Base-by-base conservation (phyloP, 768 basidiomycete genomes). In the Solioccasus polychromus region DNA sequence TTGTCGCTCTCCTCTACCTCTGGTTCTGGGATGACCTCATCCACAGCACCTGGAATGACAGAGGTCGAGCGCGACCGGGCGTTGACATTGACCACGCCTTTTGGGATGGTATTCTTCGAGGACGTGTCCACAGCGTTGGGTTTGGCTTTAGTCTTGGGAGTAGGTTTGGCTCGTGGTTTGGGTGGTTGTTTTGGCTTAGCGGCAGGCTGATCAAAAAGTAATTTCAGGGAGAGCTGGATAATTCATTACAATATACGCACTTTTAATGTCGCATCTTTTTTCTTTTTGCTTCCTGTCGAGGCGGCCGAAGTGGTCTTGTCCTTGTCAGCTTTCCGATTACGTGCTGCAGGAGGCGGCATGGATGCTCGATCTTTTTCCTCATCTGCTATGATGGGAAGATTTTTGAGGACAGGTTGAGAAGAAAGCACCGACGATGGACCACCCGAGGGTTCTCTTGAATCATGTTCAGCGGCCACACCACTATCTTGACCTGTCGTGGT, bases 31-130 rank as follows among this genome's bases (percentile, higher is more conserved):
- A 73, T 66, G 63, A 43, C 52, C 37, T 74, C 67, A 30, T 64
- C 63, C 37, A 75, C 68, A 22, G 29, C n/a, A 20, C 67, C 62
- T 26, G 86, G 85, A 70, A 87, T 79, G 38, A 74, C 78, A 20
- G 85, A 88, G 9, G 82, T 73, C 10, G 87, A 89, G 11, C 86
- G 75, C 25, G 87, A 90, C 23, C 85, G 76, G 0, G 70, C 60
- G 22, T 64, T 60, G 1, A 66, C 54, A 18, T 68, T 66, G 8
- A 64, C 53, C 15, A 17, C 26, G 8, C 35, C 25, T 19, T 64
- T 67, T 6, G 61, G 46, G 25, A 52, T 42, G 23, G 18, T 42
- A 28, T 29, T 35, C 43, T 63, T 67, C 20, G n/a, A 48, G 28
- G 50, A 31, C 14, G 45, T 19, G 11, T 58, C 57, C 30, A 26